Evolutionary conservation across 2,329 filamentous ascomycete species (phyloP).

Genomic region (Zymoseptoria tritici): DNA sequence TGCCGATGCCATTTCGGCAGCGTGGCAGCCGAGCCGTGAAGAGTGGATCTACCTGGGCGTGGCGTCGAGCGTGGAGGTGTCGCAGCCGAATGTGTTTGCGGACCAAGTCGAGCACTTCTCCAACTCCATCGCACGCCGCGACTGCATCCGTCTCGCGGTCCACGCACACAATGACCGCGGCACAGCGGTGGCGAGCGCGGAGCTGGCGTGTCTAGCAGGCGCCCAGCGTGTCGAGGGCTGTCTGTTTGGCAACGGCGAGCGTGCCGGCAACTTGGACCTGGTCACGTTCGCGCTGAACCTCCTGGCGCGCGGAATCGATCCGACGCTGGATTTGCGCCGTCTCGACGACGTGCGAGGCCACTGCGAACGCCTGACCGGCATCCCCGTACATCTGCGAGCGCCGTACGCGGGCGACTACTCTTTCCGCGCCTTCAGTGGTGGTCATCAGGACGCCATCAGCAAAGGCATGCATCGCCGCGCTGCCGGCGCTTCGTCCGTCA

Average conservation of each 20-base stretch:
- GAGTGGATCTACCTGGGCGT: neutral
- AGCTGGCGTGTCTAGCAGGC: conserved; percentile 1
- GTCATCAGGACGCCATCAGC: neutral
- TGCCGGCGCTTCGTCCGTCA: too few relatives aligned
- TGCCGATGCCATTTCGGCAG: neutral
- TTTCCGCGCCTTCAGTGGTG: neutral
- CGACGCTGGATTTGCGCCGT: neutral
- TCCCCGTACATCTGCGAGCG: neutral
- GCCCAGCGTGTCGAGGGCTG: neutral
- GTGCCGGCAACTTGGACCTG: conserved; percentile 1
- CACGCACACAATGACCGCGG: neutral
- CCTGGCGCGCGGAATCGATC: neutral
- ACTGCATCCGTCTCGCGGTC: neutral
- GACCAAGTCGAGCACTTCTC: neutral
- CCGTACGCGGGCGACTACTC: neutral
- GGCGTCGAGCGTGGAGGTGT: neutral
- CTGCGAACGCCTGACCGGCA: neutral
- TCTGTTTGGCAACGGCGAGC: neutral
- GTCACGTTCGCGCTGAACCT: neutral
- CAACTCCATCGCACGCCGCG: neutral
- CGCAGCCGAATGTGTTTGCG: neutral
- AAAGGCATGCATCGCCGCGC: neutral
- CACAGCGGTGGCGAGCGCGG: neutral
- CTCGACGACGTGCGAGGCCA: neutral
- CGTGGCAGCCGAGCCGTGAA: neutral